Evolutionary conservation across 2,329 filamentous ascomycete species (phyloP), one percentile per base, ranked within the genome.

Genomic region (Triangularia setosa): DNA sequence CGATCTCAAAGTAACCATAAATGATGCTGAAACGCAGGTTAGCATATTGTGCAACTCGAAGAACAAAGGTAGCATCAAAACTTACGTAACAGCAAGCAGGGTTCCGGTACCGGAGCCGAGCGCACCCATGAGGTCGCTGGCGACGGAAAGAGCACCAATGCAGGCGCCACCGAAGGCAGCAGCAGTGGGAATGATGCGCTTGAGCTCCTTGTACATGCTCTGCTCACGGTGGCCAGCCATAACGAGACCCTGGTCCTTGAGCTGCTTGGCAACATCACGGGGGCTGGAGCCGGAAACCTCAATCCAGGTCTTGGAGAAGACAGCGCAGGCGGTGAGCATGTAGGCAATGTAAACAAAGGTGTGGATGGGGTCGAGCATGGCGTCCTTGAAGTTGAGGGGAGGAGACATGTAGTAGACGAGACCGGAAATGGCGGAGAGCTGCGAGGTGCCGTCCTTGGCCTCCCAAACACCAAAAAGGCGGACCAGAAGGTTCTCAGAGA

Each of bases 251-350:
- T 99, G 95, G 76, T 99, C 96, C 89, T 99, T 99, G 79, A 99
- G 89, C 83, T 98, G 95, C 88, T 99, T 99, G 75, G 95, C 95
- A 71, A 99, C 96, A 76, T 99, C 95, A 75, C 95, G 91, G 66
- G 95, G 96, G 83, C 92, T 94, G 69, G 94, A 97, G 75, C 95
- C 96, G 44, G 95, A 98, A 70, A 99, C 95, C 82, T 99, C 95
- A 74, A 99, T 99, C 95, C 95, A 99, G 62, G 96, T 99, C 91
- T 99, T 99, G 80, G 93, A 97, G 87, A 99, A 99, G 78, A 98
- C 88, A 58, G 76, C 76, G 77, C 95, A 99, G 71, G 96, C 96
- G 73, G 92, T 90, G 65, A 99, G 89, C 93, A 99, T 99, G 84
- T 98, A 99, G 71, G 89, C 85, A 71, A 98, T 92, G 83, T 99